Evolutionary conservation across 768 basidiomycete species (phyloP).

Genomic region (Psilocybe cubensis): DNA sequence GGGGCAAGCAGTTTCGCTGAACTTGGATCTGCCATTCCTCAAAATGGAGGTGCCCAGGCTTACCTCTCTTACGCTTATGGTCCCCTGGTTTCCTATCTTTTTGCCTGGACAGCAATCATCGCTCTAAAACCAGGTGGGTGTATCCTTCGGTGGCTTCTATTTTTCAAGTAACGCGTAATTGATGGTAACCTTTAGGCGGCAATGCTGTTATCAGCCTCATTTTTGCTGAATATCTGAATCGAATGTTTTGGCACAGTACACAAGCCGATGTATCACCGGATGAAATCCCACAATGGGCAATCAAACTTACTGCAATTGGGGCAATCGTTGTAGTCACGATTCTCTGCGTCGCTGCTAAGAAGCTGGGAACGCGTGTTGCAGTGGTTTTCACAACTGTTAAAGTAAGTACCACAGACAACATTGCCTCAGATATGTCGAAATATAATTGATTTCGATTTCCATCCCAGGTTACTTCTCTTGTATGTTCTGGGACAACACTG

Average conservation of each 20-base stretch:
- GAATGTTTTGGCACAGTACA: conserved; percentile 82
- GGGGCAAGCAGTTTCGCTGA: conserved; percentile 95
- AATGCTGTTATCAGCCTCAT: conserved; percentile 89
- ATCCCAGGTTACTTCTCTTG: conserved; percentile 64
- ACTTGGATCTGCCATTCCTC: conserved; percentile 85
- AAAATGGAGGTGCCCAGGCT: conserved; percentile 73
- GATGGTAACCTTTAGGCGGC: conserved; percentile 45
- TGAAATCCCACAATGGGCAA: conserved; percentile 87
- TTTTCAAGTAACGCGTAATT: background rate
- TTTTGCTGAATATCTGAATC: conserved; percentile 90
- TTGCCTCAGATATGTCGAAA: conserved; percentile 6
- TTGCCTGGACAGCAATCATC: conserved; percentile 93
- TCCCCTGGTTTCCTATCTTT: conserved; percentile 86
- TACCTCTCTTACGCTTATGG: conserved; percentile 92
- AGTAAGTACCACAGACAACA: conserved; percentile 41
- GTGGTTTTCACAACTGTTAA: conserved; percentile 91
- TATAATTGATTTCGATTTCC: conserved; percentile 2
- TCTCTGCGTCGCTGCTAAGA: conserved; percentile 80
- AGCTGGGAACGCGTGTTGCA: conserved; percentile 78
- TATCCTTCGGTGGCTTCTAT: background rate
- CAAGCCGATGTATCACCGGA: conserved; percentile 72
- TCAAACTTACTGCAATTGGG: conserved; percentile 80
- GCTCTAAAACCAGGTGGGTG: conserved; percentile 78
- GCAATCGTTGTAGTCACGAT: conserved; percentile 74
- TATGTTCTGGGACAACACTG: conserved; percentile 36